A percentile compares a stretch with the other conserved stretches of the same genome.
Conservation (phyloP, 1,284 basidiomycete species). For the Irpex rosettiformis region DNA sequence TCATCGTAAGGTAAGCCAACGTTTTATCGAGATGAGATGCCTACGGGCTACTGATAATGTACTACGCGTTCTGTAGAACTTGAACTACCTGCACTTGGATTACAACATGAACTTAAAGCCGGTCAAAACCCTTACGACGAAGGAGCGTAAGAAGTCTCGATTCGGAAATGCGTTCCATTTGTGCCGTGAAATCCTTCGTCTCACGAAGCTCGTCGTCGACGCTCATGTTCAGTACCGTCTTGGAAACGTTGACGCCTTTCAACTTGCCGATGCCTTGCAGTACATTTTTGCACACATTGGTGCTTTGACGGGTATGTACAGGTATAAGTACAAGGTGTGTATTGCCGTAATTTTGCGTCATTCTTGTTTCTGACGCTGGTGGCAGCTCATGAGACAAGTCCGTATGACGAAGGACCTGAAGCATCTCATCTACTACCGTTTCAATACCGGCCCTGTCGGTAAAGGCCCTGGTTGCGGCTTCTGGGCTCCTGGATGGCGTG, state of each 20-base stretch:
- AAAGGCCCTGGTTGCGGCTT: constrained; percentile 99
- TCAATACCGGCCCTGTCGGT: constrained; percentile 99
- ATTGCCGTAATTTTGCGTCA: background rate
- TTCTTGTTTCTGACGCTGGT: constrained; percentile 3
- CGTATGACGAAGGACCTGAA: constrained; percentile 99
- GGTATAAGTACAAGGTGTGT: constrained; percentile 95
- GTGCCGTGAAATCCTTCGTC: constrained; percentile 94
- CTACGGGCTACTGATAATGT: background rate
- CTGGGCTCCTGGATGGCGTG: constrained; percentile 99
- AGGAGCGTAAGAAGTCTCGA: constrained; percentile 99
- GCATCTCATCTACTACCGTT: constrained; percentile 96
- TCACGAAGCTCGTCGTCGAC: constrained; percentile 98
- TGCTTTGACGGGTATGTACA: constrained; percentile 98
- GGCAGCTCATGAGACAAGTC: constrained; percentile 95
- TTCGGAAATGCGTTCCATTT: constrained; percentile 99
- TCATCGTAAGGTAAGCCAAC: constrained; percentile 80
- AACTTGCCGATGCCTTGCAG: constrained; percentile 97
- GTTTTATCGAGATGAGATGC: background rate
- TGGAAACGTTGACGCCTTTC: constrained; percentile 99
- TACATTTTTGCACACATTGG: constrained; percentile 98
- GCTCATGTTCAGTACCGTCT: constrained; percentile 98
- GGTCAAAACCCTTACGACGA: constrained; percentile 98
- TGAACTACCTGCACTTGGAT: constrained; percentile 93
- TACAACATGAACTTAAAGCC: constrained; percentile 98
- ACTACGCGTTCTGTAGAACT: constrained; percentile 51